Base-by-base conservation (phyloP, 225 moss, liverwort and hornwort genomes). In the Marchantia paleacea region DNA sequence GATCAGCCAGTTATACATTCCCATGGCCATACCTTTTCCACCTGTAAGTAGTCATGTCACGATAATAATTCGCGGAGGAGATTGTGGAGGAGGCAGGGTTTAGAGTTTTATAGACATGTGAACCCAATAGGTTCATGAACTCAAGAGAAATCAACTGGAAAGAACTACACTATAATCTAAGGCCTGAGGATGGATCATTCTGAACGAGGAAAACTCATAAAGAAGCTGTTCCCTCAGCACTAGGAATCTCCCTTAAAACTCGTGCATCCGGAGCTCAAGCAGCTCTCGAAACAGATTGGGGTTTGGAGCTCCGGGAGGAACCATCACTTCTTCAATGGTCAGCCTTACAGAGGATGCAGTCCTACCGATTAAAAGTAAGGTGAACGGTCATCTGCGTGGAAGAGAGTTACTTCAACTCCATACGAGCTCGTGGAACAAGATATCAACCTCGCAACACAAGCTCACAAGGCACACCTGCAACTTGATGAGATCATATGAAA, bases 11-110 rank as follows among this genome's bases (percentile, higher is more conserved):
- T 65, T 24, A 65, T n/a, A 24, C 65, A 65, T 20, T 24, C 25
- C 14, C 57, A 57, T 57, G 57, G 13, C 57, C 57, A 12, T 57
- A 2, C 57, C 57, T 19, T 57, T 57, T 19, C 57, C 57, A 19
- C 19, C n/a, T 57, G 57, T 5, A 57, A 57, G 26, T 2, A 28
- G 25, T 25, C 26, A 3, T 15, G 18, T 58, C 58, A 58, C 14
- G 20, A 58, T 4, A 4, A 6, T 20, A 58, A 58, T 58, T 14
- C 10, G 63, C 24, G 18, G 68, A 12, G 68, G 68, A 29, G 15
- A 68, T 68, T 29, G 68, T 68, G 68, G 68, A 67, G 29, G 66
- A 68, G 68, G 68, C 68, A 68, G 30, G 68, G 68, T 68, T 68
- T 68, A 29, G 68, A 30, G 31, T 68, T 67, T 68, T 68, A 68